These are phyloP conservation scores for Chimonanthus salicifolius DNA, from an alignment of 164 flowering plant species.

Conservation along the genomic window DNA sequence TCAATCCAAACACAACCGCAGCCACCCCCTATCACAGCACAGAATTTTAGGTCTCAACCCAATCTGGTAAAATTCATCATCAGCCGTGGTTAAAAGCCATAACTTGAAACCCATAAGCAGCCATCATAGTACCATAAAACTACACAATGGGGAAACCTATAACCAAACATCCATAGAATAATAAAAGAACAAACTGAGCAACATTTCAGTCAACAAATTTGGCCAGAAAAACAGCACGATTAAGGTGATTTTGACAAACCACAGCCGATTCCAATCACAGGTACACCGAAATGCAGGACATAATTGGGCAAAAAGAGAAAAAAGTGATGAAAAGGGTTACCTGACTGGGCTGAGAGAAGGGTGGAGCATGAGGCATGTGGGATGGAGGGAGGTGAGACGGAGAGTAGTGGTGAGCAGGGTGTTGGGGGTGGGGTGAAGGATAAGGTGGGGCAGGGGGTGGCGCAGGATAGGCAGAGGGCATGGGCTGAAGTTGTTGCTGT, in stretches of 20 bases:
- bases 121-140: no score
- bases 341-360: slow-evolving; percentile 9
- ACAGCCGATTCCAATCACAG: neutral
- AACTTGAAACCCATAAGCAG: no score
- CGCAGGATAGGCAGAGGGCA: neutral
- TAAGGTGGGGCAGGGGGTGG: slow-evolving; percentile 1
- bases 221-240: no score
- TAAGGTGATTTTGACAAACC: neutral
- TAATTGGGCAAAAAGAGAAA: neutral
- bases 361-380: slow-evolving; percentile 2
- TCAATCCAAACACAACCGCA: no score
- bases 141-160: no score
- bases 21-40: no score
- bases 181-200: no score
- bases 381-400: slow-evolving; percentile 7
- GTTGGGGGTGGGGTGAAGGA: slow-evolving; percentile 5
- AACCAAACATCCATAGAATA: no score
- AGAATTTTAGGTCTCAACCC: no score
- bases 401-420: neutral
- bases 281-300: neutral
- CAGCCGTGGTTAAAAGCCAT: no score
- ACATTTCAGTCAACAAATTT: no score
- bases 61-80: no score
- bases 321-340: neutral
- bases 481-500: neutral